Base-by-base conservation (phyloP, 2,329 filamentous ascomycete genomes). In the Leptographium procerum region DNA sequence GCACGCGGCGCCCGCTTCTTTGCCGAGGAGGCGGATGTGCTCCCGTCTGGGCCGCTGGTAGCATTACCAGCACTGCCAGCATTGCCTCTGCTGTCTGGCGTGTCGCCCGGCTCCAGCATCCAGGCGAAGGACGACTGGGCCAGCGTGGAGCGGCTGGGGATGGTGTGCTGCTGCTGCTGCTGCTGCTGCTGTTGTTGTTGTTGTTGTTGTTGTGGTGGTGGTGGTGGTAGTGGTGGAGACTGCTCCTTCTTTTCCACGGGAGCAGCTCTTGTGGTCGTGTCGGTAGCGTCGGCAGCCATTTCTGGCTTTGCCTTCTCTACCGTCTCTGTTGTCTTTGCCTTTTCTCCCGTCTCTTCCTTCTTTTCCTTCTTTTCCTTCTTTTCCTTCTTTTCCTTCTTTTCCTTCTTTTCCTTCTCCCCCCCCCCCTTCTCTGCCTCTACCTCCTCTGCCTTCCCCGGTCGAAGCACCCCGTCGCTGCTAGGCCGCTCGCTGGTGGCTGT, bases 51-150 rank as follows among this genome's bases (percentile, higher is more conserved):
- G 43, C 57, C 63, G 64, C 52, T 2, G 61, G 48, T 43, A 14
- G 28, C 31, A 14, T 10, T 9, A 34, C 7, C 14, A 19, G 31
- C 28, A 9, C 10, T 4, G n/a, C 19, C 51, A n/a, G 28, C n/a
- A 62, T 51, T 14, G 36, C 48, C 28, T 14, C 19, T 11, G 28
- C 29, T 47, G n/a, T 14, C 53, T 11, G 66, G 60, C 3, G 58
- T 59, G 63, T 80, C 78, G 3, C 79, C 80, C 63, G 85, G 84
- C 2, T 85, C 84, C 1, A 91, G 75, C 86, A 91, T 91, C 85
- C 86, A 90, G 1, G 87, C 85, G 69, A 89, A 91, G 4, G 85
- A 87, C 9, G 87, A 89, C 63, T 88, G 86, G 1, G 86, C 85
- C 36, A 90, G 76, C 0, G 79, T 82, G 4, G 86, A 87, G 26